These are phyloP conservation scores for Pythium diclinum DNA, from an alignment of 352 stramenopile species.

Conservation along the genomic window DNA sequence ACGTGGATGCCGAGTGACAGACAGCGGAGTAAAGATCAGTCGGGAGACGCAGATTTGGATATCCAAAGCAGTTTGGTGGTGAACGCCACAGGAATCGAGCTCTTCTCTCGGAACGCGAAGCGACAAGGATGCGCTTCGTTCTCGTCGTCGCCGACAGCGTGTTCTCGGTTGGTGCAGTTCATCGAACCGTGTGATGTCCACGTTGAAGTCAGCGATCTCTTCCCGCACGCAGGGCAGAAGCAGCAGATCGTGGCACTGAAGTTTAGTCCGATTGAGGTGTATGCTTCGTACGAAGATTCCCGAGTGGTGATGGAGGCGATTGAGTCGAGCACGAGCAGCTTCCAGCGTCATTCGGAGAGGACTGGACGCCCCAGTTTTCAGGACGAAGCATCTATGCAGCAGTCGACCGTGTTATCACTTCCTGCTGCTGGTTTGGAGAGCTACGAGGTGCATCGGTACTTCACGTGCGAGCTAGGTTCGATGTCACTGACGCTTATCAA, in stretches of 20 bases:
- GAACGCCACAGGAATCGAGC: slow-evolving; percentile 60
- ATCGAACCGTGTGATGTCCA: slow-evolving; percentile 74
- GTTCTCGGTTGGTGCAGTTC: slow-evolving; percentile 59
- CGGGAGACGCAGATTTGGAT: slow-evolving; percentile 41
- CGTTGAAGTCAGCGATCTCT: slow-evolving; percentile 64
- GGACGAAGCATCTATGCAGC: slow-evolving; percentile 8
- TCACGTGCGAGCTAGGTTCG: slow-evolving; percentile 65
- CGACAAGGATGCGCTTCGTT: slow-evolving; percentile 50
- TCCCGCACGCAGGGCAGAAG: slow-evolving; percentile 55
- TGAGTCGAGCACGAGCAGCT: slow-evolving; percentile 35
- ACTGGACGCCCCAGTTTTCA: background rate
- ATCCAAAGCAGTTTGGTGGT: slow-evolving; percentile 69
- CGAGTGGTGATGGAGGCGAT: slow-evolving; percentile 52
- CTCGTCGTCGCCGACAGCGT: slow-evolving; percentile 15
- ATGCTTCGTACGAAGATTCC: slow-evolving; percentile 75
- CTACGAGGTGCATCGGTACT: slow-evolving; percentile 69
- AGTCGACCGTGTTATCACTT: slow-evolving; percentile 6
- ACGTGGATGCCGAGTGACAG: slow-evolving; percentile 39
- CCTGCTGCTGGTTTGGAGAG: slow-evolving; percentile 1
- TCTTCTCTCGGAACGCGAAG: slow-evolving; percentile 60
- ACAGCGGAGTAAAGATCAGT: background rate
- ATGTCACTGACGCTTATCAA: slow-evolving; percentile 81
- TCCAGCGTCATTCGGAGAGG: slow-evolving; percentile 22
- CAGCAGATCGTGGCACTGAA: slow-evolving; percentile 73
- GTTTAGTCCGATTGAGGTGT: slow-evolving; percentile 78